Percentiles rank a stretch among this genome's conserved stretches.
These are phyloP conservation scores for Cyberlindnera saturnus DNA, from an alignment of 805 yeast genomes.

Conservation along the genomic window DNA sequence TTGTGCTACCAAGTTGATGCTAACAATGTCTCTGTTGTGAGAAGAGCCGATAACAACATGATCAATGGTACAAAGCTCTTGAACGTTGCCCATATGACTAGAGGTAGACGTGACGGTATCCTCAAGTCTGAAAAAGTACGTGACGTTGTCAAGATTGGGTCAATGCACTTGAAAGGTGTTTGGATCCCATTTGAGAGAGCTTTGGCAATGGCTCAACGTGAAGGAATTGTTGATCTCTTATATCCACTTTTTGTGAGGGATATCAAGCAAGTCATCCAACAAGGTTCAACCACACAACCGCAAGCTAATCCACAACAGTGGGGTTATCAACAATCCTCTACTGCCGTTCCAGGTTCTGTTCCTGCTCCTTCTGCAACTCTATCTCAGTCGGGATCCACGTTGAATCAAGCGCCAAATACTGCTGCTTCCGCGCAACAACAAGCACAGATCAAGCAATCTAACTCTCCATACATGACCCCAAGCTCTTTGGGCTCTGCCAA, in stretches of 20 bases:
- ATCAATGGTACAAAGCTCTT: slow-evolving; percentile 79
- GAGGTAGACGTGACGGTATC: slow-evolving; percentile 83
- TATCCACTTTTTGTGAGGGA: slow-evolving; percentile 71
- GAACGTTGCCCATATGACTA: slow-evolving; percentile 81
- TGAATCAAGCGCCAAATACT: not conserved
- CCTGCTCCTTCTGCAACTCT: slow-evolving; percentile 3
- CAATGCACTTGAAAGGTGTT: slow-evolving; percentile 84
- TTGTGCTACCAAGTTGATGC: slow-evolving; percentile 83
- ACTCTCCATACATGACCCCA: slow-evolving; percentile 22
- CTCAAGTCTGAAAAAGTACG: slow-evolving; percentile 70
- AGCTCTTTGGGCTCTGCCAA: slow-evolving; percentile 13
- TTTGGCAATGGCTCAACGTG: slow-evolving; percentile 72
- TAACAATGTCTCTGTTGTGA: slow-evolving; percentile 70
- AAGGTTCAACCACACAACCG: slow-evolving; percentile 28
- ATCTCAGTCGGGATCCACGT: slow-evolving; percentile 2
- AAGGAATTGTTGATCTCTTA: slow-evolving; percentile 61
- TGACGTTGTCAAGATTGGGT: slow-evolving; percentile 79
- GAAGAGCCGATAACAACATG: slow-evolving; percentile 82
- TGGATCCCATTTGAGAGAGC: slow-evolving; percentile 90
- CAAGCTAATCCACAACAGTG: slow-evolving; percentile 17
- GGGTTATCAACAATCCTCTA: slow-evolving; percentile 8
- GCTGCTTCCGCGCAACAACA: slow-evolving; percentile 4
- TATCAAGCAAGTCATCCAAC: slow-evolving; percentile 44
- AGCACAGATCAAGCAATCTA: slow-evolving; percentile 5
- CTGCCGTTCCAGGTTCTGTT: slow-evolving; percentile 5